These are phyloP conservation scores for Nigrospora oryzae DNA, from an alignment of 2,329 filamentous ascomycete genomes.

Conservation along the genomic window DNA sequence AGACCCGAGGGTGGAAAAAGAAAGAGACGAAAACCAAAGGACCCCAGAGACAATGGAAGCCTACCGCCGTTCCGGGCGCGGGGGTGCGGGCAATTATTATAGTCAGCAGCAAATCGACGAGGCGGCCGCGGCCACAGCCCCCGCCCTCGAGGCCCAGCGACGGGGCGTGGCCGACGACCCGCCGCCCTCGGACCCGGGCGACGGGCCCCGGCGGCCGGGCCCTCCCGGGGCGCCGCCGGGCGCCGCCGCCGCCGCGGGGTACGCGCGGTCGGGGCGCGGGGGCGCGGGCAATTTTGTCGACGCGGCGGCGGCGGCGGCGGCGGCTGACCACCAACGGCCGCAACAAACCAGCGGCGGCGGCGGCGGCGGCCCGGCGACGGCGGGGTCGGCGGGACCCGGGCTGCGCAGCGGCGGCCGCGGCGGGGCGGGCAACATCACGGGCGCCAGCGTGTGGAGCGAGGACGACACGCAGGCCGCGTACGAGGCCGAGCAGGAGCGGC, in stretches of 20 bases:
- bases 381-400: background rate
- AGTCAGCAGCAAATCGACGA: slow-evolving; percentile 42
- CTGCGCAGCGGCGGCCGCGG: slow-evolving; percentile 33
- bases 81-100: slow-evolving; percentile 57
- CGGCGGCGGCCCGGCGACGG: background rate
- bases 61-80: slow-evolving; percentile 47
- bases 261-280: slow-evolving; percentile 44
- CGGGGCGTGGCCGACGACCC: slow-evolving; percentile 11
- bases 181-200: slow-evolving; percentile 10
- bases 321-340: background rate
- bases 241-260: slow-evolving; percentile 12
- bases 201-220: slow-evolving; percentile 8
- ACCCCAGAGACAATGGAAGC: slow-evolving; percentile 22
- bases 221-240: slow-evolving; percentile 14
- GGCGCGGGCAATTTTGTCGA: slow-evolving; percentile 54
- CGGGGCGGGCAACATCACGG: slow-evolving; percentile 47
- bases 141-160: slow-evolving; percentile 30
- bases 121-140: slow-evolving; percentile 11
- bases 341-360: background rate
- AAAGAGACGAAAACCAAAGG: no score
- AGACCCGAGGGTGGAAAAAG: background rate
- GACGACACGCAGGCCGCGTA: slow-evolving; percentile 4
- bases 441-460: background rate
- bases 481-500: slow-evolving; percentile 14
- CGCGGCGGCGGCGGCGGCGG: slow-evolving; percentile 8